phyloP scores from a whole-genome alignment of 2,329 filamentous ascomycete species.

The Simplicillium sp. region DNA sequence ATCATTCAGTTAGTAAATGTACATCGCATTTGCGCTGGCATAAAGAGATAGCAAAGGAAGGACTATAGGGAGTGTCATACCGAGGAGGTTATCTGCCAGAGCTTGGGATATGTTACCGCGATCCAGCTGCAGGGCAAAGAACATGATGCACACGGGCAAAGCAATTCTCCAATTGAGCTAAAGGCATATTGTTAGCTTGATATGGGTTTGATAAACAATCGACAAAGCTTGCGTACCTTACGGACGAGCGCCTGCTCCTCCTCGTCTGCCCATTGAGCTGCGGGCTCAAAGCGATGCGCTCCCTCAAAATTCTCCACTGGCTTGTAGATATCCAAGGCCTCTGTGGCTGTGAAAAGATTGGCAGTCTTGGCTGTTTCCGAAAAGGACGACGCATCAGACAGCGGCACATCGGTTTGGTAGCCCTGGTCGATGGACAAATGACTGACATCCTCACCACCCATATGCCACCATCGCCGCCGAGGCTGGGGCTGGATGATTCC shows the following conservation, averaged over 20 bases:
- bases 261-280: not conserved
- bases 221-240: conserved; percentile 28
- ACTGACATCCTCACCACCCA: not conserved
- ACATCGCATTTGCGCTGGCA: too few relatives aligned
- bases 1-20: not conserved
- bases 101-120: conserved; percentile 25
- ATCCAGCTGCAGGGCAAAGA: conserved; percentile 38
- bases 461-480: not conserved
- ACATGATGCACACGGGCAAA: conserved; percentile 35
- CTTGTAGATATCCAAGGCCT: conserved; percentile 1
- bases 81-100: conserved; percentile 26
- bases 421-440: conserved; percentile 6
- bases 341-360: not conserved
- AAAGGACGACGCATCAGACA: conserved; percentile 10
- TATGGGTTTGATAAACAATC: not conserved
- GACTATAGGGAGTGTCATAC: conserved; percentile 8
- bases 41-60: not conserved
- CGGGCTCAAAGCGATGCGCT: not conserved
- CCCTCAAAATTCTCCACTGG: conserved; percentile 1
- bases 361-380: not conserved
- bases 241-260: conserved; percentile 31
- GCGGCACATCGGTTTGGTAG: conserved; percentile 12
- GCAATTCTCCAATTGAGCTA: conserved; percentile 20
- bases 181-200: conserved; percentile 2
- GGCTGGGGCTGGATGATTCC: not conserved